Evolutionary conservation across 176 grass and related monocot species (phyloP).

Genomic region (Lolium perenne): DNA sequence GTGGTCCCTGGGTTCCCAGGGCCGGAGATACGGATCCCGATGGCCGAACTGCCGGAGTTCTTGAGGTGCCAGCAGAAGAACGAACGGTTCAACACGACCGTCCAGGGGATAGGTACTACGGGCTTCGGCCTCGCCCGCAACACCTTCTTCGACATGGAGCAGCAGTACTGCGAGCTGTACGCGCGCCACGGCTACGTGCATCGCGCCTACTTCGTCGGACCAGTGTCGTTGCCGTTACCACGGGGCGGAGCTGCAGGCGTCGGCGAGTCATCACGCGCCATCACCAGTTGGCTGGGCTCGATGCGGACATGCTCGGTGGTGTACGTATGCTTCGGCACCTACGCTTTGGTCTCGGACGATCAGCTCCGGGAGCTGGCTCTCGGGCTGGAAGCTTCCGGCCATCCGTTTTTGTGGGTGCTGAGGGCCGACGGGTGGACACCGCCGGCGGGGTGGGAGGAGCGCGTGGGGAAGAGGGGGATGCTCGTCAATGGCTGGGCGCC

Average conservation of each 20-base stretch:
- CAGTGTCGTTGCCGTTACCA: not conserved
- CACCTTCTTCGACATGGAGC: slow-evolving; percentile 42
- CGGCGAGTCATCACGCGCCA: too few relatives aligned
- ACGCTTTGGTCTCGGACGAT: slow-evolving; percentile 4
- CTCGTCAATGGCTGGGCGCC: slow-evolving; percentile 40
- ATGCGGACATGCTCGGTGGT: slow-evolving; percentile 37
- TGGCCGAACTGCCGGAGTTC: slow-evolving; percentile 36
- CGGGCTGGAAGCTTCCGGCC: slow-evolving; percentile 45
- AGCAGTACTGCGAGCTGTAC: not conserved
- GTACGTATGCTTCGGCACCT: slow-evolving; percentile 54
- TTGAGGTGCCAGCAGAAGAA: not conserved
- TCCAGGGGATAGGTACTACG: not conserved
- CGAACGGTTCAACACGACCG: too few relatives aligned
- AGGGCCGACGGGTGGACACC: not conserved
- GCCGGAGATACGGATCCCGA: slow-evolving; percentile 33
- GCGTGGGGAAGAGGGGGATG: slow-evolving; percentile 31
- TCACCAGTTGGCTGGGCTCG: slow-evolving; percentile 30
- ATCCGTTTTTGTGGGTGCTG: slow-evolving; percentile 52
- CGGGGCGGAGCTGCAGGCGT: too few relatives aligned
- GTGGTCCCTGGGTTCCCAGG: not conserved
- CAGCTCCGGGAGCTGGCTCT: slow-evolving; percentile 52
- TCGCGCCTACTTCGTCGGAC: slow-evolving; percentile 38
- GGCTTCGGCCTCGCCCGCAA: slow-evolving; percentile 4
- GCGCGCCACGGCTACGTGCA: not conserved
- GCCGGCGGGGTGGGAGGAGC: slow-evolving; percentile 38